A percentile compares a stretch with the other conserved stretches of the same genome.
Evolutionary conservation across 306 rosid species (phyloP).

Genomic region (Cucurbita maxima): DNA sequence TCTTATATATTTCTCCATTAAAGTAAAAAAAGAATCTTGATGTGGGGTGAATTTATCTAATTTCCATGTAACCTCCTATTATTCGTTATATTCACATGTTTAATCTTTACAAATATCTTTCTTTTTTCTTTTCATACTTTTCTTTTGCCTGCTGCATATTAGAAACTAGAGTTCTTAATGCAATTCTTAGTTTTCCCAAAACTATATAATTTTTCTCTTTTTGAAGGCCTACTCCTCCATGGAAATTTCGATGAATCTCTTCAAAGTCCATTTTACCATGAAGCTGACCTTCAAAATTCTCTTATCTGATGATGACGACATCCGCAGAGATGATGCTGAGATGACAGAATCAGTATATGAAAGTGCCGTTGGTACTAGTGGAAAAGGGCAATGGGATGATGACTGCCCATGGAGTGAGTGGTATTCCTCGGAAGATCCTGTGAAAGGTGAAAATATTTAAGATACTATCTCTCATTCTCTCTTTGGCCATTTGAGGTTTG

Average conservation of each 20-base stretch:
- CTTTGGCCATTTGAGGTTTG: neutral
- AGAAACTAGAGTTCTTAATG: neutral
- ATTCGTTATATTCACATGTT: neutral
- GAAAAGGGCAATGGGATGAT: constrained; percentile 79
- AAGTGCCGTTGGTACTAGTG: constrained; percentile 28
- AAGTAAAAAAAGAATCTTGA: neutral
- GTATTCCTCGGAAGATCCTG: constrained; percentile 95
- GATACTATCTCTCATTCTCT: neutral
- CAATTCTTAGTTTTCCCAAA: neutral
- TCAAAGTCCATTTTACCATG: constrained; percentile 75
- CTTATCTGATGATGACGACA: constrained; percentile 49
- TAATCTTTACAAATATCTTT: neutral
- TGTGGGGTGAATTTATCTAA: neutral
- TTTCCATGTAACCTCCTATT: neutral
- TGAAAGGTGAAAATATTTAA: constrained; percentile 43
- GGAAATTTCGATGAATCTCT: constrained; percentile 63
- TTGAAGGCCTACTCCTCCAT: constrained; percentile 77
- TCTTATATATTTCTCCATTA: neutral
- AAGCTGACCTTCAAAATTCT: constrained; percentile 80
- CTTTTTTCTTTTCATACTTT: constrained; percentile 5
- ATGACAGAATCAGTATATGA: constrained; percentile 27
- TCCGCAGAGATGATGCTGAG: constrained; percentile 36
- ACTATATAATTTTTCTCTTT: constrained; percentile 23
- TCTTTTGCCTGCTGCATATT: neutral
- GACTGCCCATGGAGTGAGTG: constrained; percentile 95